Percentiles rank a stretch among this genome's conserved stretches.
Evolutionary conservation across 2,329 filamentous ascomycete species (phyloP).

Genomic region (Claviceps humidiphila): DNA sequence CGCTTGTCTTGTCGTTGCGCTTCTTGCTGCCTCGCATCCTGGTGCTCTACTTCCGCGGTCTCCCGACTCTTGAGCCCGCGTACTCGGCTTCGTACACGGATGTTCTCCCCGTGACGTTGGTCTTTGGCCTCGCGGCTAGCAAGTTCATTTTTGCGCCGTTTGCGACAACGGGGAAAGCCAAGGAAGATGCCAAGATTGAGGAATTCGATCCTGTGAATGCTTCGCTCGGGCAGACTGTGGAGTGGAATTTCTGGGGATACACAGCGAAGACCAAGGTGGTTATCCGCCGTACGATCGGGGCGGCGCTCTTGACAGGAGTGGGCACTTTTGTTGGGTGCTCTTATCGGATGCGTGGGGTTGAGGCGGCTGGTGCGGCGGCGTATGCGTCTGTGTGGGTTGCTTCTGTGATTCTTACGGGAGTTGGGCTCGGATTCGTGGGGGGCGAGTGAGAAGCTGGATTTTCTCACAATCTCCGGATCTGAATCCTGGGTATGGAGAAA

Average conservation of each 20-base stretch:
- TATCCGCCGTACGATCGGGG: conserved; percentile 48
- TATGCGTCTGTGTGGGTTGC: conserved; percentile 68
- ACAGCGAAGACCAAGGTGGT: conserved; percentile 48
- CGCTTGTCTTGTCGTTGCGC: conserved; percentile 54
- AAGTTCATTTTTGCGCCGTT: conserved; percentile 67
- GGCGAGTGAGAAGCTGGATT: conserved; percentile 20
- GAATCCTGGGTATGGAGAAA: background rate
- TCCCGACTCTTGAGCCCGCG: conserved; percentile 55
- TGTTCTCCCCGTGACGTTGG: conserved; percentile 43
- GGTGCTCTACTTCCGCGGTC: conserved; percentile 60
- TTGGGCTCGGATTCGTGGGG: conserved; percentile 38
- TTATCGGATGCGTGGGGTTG: conserved; percentile 56
- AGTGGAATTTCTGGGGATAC: conserved; percentile 61
- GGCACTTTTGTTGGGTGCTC: conserved; percentile 52
- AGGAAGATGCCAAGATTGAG: conserved; percentile 33
- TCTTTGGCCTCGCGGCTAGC: conserved; percentile 56
- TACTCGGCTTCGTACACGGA: conserved; percentile 49
- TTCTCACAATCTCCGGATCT: no score
- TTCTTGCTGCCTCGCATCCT: conserved; percentile 60
- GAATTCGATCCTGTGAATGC: conserved; percentile 53
- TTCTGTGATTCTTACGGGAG: conserved; percentile 46
- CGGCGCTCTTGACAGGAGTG: conserved; percentile 42
- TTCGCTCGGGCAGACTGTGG: conserved; percentile 54
- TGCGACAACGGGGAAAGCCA: conserved; percentile 36
- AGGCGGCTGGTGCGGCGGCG: conserved; percentile 52